These are phyloP conservation scores for Prototheca cutis DNA, from an alignment of 163 green algal species.

Conservation along the genomic window DNA sequence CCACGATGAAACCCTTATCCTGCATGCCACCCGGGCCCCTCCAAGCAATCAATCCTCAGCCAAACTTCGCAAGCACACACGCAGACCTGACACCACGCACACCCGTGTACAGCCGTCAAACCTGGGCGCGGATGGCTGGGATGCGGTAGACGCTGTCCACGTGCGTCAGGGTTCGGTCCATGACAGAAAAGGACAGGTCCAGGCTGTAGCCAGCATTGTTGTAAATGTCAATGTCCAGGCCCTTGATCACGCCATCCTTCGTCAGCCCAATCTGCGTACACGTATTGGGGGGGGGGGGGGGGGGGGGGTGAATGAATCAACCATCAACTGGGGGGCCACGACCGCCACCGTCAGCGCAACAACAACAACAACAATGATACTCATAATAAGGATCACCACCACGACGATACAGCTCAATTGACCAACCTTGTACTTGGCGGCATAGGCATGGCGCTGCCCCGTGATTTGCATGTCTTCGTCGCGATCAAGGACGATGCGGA, in stretches of 20 bases:
- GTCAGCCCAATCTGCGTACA: constrained; percentile 66
- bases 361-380: no score
- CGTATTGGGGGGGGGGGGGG: no score
- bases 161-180: constrained; percentile 88
- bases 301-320: no score
- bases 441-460: constrained; percentile 80
- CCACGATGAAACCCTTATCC: no score
- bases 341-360: no score
- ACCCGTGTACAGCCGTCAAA: neutral
- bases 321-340: no score
- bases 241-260: constrained; percentile 57
- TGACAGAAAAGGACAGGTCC: constrained; percentile 70
- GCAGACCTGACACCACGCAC: no score
- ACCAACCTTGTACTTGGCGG: constrained; percentile 73
- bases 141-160: constrained; percentile 73
- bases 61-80: no score
- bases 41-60: no score
- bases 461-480: constrained; percentile 90
- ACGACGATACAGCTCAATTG: no score
- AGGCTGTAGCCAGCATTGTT: constrained; percentile 82
- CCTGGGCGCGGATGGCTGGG: constrained; percentile 50
- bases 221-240: constrained; percentile 68
- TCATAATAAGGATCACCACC: no score
- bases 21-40: no score
- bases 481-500: constrained; percentile 78